A percentile compares a stretch with the other conserved stretches of the same genome.
Conservation (phyloP, 768 basidiomycete genomes). For the Lepiota venenata region DNA sequence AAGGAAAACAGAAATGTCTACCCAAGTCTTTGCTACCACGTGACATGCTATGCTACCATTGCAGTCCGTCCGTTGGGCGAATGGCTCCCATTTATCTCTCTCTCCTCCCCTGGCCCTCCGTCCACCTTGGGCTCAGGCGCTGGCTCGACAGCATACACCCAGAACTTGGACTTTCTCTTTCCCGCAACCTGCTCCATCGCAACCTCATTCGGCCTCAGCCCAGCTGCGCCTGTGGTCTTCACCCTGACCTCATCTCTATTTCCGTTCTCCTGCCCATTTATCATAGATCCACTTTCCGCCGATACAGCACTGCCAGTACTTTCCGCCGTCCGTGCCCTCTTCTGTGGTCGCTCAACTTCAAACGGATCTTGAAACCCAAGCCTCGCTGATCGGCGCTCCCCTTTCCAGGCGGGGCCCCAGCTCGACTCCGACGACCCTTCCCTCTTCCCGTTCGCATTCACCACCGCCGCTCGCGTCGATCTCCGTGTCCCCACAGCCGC, state of each 20-base stretch:
- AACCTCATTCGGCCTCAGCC: conserved; percentile 66
- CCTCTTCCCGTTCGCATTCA: conserved; percentile 53
- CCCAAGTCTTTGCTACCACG: neutral
- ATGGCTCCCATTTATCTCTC: conserved; percentile 1
- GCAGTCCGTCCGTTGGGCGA: conserved; percentile 5
- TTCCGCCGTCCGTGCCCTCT: conserved; percentile 78
- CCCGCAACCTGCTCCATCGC: conserved; percentile 75
- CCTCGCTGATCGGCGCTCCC: conserved; percentile 70
- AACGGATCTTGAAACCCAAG: conserved; percentile 56
- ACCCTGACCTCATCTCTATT: conserved; percentile 35
- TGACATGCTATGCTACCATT: neutral
- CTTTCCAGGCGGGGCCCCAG: conserved; percentile 60
- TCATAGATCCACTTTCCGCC: conserved; percentile 32
- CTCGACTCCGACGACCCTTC: conserved; percentile 41
- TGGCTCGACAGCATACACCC: conserved; percentile 87
- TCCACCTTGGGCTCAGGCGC: conserved; percentile 32
- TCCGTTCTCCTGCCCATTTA: conserved; percentile 21
- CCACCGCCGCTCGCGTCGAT: conserved; percentile 46
- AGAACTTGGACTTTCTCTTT: conserved; percentile 84
- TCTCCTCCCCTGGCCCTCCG: neutral
- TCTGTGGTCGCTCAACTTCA: conserved; percentile 49
- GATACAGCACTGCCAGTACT: conserved; percentile 60
- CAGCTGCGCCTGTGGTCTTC: conserved; percentile 59
- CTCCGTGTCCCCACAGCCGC: conserved; percentile 41
- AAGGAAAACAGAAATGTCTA: neutral